Base-by-base conservation (phyloP, 306 rosid genomes). In the Leucaena leucocephala region DNA sequence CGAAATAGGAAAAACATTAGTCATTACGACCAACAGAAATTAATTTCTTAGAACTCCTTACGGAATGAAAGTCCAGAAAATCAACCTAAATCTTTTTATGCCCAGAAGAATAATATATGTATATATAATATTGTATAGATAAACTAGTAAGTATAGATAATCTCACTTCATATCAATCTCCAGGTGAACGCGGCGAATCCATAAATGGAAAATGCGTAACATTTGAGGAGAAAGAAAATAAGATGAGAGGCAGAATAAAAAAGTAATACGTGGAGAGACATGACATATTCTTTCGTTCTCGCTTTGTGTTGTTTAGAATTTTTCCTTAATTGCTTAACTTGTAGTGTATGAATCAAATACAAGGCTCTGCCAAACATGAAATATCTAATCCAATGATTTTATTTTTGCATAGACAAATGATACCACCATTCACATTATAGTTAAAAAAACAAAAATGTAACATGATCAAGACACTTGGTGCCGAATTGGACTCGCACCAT, bases 341-440 rank as follows among this genome's bases (percentile, higher is more conserved):
- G 27, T 27, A 27, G 27, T 27, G 27, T 27, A 27, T 52, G 36
- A 57, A 57, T 8, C 13, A 57, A 57, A 19, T 21, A 10, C 16
- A 78, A 42, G 48, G 14, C n/a, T 48, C 76, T 59, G 6, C 61
- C 59, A n/a, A 45, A 43, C 68, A 78, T 55, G 69, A 6, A 54
- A 14, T 54, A 16, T 57, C 9, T 8, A 70, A 69, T 34, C 71
- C 54, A 11, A 46, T 45, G 9, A 48, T 27, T 22, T 58, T 8
- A 43, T 48, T 14, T 48, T 48, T 3, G 5, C 4, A 4, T 15
- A 48, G 14, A 48, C n/a, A 48, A 48, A 48, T 22, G 6, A 17
- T 57, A 50, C 54, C 66, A 21, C 36, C 27, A 49, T 13, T 38
- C 40, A 43, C 21, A 58, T 55, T 11, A 27, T 27, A 19, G 33